Evolutionary conservation across 805 yeast genomes (phyloP).

Genomic region (Candida namnaoensis): DNA sequence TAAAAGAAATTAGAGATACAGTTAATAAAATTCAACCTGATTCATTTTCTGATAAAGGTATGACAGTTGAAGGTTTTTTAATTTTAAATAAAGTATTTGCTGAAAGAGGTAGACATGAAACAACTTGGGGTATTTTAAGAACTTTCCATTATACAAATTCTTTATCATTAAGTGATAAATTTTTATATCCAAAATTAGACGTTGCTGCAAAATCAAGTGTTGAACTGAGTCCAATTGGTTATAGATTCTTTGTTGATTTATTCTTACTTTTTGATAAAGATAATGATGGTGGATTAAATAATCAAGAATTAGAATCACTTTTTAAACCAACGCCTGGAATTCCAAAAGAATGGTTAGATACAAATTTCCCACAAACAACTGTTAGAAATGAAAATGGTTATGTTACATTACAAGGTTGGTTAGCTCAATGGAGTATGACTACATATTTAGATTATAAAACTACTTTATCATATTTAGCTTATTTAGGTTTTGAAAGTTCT

Average conservation of each 20-base stretch:
- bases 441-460: conserved; percentile 78
- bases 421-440: conserved; percentile 98
- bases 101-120: conserved; percentile 90
- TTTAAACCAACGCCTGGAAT: conserved; percentile 91
- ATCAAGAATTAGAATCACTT: conserved; percentile 55
- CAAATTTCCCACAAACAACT: conserved; percentile 79
- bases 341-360: conserved; percentile 79
- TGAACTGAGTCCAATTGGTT: conserved; percentile 88
- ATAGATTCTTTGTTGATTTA: conserved; percentile 83
- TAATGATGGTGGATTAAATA: conserved; percentile 91
- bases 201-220: conserved; percentile 72
- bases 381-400: conserved; percentile 86
- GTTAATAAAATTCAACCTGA: conserved; percentile 21
- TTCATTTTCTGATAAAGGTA: conserved; percentile 37
- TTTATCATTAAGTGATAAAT: conserved; percentile 69
- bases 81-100: conserved; percentile 74
- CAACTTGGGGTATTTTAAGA: conserved; percentile 91
- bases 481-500: conserved; percentile 71
- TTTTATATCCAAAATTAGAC: conserved; percentile 72
- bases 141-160: conserved; percentile 90
- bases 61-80: conserved; percentile 70
- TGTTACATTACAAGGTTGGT: conserved; percentile 95
- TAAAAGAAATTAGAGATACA: conserved; percentile 32
- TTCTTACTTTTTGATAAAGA: conserved; percentile 86
- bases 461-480: conserved; percentile 82